Conservation (phyloP, 495 filamentous ascomycete species). For the Penicillium soppii region DNA sequence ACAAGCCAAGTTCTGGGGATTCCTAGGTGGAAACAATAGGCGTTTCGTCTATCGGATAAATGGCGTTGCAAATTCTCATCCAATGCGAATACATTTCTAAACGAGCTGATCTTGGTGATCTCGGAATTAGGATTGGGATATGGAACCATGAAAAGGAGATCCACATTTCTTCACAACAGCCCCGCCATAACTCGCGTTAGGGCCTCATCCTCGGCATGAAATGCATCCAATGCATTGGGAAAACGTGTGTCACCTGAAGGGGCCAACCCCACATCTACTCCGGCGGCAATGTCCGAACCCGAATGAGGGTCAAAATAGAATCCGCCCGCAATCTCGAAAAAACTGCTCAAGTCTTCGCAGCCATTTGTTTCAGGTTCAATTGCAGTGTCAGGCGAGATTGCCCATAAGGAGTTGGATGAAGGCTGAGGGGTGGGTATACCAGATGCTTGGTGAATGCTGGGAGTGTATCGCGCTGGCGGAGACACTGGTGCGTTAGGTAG, state of each 20-base stretch:
- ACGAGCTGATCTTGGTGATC: neutral
- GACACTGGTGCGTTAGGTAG: constrained; percentile 1
- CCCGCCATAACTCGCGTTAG: constrained; percentile 44
- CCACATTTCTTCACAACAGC: constrained; percentile 23
- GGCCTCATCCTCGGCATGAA: constrained; percentile 43
- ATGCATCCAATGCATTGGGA: constrained; percentile 24
- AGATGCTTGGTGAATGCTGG: constrained; percentile 7
- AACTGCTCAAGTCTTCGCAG: constrained; percentile 43
- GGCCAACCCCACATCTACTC: constrained; percentile 14
- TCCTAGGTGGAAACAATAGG: neutral
- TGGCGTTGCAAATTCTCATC: neutral
- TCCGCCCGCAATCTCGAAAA: constrained; percentile 44
- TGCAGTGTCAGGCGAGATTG: constrained; percentile 13
- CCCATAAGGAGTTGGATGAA: constrained; percentile 20
- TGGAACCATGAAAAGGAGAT: neutral
- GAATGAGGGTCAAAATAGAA: constrained; percentile 34
- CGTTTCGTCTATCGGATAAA: constrained; percentile 11
- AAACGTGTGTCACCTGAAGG: constrained; percentile 2
- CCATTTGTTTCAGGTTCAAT: constrained; percentile 19
- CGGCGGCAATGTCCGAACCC: constrained; percentile 6
- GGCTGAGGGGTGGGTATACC: constrained; percentile 15
- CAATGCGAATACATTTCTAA: neutral
- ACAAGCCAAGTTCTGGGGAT: neutral
- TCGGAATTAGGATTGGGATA: neutral
- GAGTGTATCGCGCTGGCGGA: constrained; percentile 1